Evolutionary conservation across 257 asterid species (phyloP).

Genomic region (Plantago ovata): DNA sequence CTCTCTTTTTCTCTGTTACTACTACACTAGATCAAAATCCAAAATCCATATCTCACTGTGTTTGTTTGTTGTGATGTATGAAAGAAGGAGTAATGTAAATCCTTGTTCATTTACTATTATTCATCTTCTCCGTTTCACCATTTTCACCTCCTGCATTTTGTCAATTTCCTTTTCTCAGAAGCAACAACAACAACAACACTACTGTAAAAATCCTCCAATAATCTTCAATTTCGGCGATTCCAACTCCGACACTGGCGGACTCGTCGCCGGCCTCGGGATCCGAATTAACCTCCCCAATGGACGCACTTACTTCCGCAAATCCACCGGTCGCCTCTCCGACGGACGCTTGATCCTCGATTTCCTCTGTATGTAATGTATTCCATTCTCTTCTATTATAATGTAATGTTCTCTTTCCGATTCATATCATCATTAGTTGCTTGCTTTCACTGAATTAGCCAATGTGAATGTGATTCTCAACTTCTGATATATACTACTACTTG

Average conservation of each 20-base stretch:
- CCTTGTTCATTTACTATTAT: not conserved
- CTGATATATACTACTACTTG: too few relatives aligned
- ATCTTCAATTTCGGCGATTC: slow-evolving; percentile 94
- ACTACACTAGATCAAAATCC: too few relatives aligned
- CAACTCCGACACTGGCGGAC: slow-evolving; percentile 94
- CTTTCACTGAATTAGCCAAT: too few relatives aligned
- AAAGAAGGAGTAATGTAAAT: not conserved
- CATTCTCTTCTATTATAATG: too few relatives aligned
- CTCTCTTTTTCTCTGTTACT: too few relatives aligned
- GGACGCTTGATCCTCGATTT: slow-evolving; percentile 87
- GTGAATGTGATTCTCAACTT: too few relatives aligned
- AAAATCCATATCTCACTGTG: too few relatives aligned
- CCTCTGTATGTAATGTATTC: slow-evolving; percentile 69
- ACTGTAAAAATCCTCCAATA: slow-evolving; percentile 52
- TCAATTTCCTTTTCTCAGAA: slow-evolving; percentile 14
- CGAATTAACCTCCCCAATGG: slow-evolving; percentile 60
- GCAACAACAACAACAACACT: too few relatives aligned
- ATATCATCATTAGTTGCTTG: too few relatives aligned
- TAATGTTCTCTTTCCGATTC: too few relatives aligned
- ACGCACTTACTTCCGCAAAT: slow-evolving; percentile 49
- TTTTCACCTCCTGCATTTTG: slow-evolving; percentile 5
- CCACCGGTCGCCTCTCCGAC: slow-evolving; percentile 72
- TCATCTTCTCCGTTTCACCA: slow-evolving; percentile 10
- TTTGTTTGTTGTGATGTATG: too few relatives aligned
- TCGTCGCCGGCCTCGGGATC: slow-evolving; percentile 68